Evolutionary conservation across 208 protist species (phyloP), one percentile per base, ranked within the genome.

Genomic region (Trypanosoma rangeli): DNA sequence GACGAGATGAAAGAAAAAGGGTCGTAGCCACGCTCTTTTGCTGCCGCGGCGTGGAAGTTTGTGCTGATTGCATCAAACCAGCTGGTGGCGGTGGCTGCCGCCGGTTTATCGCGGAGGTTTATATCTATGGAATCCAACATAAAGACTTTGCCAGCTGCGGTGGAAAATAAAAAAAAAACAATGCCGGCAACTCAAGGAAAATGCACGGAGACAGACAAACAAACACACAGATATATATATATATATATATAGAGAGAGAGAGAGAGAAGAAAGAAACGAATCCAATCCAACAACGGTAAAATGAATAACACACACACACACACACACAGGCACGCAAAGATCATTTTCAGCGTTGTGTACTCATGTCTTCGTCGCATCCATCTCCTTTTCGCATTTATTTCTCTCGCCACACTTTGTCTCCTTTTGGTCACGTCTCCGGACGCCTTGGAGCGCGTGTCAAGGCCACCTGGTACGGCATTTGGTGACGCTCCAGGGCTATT

Each of bases 381-480:
- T n/a, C n/a, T 42, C 37, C 37, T 42, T 42, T 42, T 46, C 42
- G 42, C 42, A 10, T 16, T 18, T 9, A 1, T 18, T 46, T 46
- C 12, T 18, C 15, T 18, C 42, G n/a, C n/a, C n/a, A n/a, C n/a
- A n/a, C n/a, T 46, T 46, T 9, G 13, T 16, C 15, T 18, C 13
- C 37, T 42, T 42, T 16, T 5, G 42, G 42, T 46, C 15, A 46
- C 8, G 8, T 16, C 8, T 16, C 42, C 12, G 42, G 42, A 9
- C 5, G 13, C 15, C 42, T 16, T 1, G 42, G 5, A 46, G 42
- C 3, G 42, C 39, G 28, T 53, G 71, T 76, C 20, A 93, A 74
- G 22, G 74, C 86, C 12, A 95, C 52, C 59, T 92, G 80, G 15
- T 82, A 84, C 0, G 87, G 90, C 74, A 90, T 86, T 35, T 60